phyloP scores from a whole-genome alignment of 768 basidiomycete species.

The Psilocybe sp. region DNA sequence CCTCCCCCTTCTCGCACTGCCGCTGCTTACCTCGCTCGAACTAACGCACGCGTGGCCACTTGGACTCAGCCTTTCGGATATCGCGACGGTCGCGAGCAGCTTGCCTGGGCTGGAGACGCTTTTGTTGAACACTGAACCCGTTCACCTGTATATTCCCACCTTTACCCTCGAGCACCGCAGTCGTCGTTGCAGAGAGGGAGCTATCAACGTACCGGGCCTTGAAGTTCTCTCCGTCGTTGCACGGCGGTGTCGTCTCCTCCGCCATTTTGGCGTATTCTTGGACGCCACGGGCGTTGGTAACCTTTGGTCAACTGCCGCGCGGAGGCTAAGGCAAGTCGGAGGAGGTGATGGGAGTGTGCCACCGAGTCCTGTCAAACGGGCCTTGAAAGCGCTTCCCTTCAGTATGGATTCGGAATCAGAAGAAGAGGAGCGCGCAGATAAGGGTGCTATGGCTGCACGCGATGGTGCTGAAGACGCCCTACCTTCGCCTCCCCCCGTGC shows the following conservation, averaged over 20 bases:
- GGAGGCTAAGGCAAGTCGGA: too few relatives aligned
- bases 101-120: conserved; percentile 45
- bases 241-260: conserved; percentile 35
- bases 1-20: conserved; percentile 31
- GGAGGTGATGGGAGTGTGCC: too few relatives aligned
- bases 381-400: too few relatives aligned
- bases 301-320: conserved; percentile 6
- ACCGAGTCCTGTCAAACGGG: too few relatives aligned
- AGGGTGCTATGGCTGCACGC: too few relatives aligned
- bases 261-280: conserved; percentile 39
- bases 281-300: conserved; percentile 28
- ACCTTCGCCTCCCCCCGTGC: conserved; percentile 13
- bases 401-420: too few relatives aligned
- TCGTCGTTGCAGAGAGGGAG: too few relatives aligned
- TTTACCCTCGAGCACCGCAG: conserved; percentile 36
- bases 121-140: conserved; percentile 46
- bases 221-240: conserved; percentile 38
- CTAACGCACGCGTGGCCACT: conserved; percentile 37
- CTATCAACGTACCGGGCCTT: too few relatives aligned
- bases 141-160: conserved; percentile 21
- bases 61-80: conserved; percentile 35
- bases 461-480: conserved; percentile 2
- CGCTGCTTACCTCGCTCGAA: conserved; percentile 32
- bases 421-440: too few relatives aligned
- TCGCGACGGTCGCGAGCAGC: conserved; percentile 40